These are phyloP conservation scores for Phytophthora quininea DNA, from an alignment of 352 stramenopile genomes.

Conservation along the genomic window DNA sequence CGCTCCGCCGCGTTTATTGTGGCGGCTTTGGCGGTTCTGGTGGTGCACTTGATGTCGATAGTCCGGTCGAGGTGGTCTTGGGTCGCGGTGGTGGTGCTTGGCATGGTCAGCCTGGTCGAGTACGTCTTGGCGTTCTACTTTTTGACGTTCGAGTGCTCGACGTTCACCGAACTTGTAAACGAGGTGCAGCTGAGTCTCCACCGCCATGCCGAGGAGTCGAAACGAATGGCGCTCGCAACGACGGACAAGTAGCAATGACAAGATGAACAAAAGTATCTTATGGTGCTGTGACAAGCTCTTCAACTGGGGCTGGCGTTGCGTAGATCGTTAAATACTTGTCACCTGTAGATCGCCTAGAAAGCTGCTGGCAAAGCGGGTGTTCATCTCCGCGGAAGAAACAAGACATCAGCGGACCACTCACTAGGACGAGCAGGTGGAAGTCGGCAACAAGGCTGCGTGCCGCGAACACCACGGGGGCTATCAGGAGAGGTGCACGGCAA, in stretches of 20 bases:
- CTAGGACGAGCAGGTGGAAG: not conserved
- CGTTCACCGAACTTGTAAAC: slow-evolving; percentile 78
- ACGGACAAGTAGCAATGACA: slow-evolving; percentile 6
- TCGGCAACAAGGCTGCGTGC: not conserved
- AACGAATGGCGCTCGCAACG: slow-evolving; percentile 12
- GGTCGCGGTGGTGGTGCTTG: slow-evolving; percentile 40
- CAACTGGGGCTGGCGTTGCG: not conserved
- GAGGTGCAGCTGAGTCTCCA: slow-evolving; percentile 71
- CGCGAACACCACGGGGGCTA: not conserved
- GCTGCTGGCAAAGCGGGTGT: not conserved
- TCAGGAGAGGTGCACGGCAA: not conserved
- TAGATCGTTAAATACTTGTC: not conserved
- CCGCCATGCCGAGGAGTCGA: slow-evolving; percentile 20
- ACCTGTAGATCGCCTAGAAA: not conserved
- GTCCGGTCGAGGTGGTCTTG: slow-evolving; percentile 43
- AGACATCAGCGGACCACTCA: not conserved
- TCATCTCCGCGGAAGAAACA: not conserved
- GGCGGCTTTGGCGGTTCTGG: slow-evolving; percentile 35
- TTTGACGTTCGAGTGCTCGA: slow-evolving; percentile 81
- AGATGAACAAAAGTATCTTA: not conserved
- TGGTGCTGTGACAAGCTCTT: not conserved
- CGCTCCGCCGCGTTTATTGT: slow-evolving; percentile 41
- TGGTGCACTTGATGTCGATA: slow-evolving; percentile 36
- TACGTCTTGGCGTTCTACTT: slow-evolving; percentile 85
- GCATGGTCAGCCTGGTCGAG: slow-evolving; percentile 50